Conservation (phyloP, 257 asterid species). For the Solanum ossicruentum region DNA sequence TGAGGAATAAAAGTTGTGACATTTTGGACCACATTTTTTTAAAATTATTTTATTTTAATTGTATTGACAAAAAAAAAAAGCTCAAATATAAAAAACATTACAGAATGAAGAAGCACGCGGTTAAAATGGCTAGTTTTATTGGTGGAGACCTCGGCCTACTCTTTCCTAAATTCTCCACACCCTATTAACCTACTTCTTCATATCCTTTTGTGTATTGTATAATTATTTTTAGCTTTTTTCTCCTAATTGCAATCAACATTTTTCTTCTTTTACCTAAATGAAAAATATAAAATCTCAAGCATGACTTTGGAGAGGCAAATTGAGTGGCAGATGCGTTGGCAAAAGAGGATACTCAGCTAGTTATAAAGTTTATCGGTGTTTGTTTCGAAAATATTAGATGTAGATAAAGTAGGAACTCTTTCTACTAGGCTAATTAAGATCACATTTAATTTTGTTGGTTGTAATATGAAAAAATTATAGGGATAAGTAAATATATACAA, state of each 20-base stretch:
- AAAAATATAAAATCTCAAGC: neutral
- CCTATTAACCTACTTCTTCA: slow-evolving; percentile 8
- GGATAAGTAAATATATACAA: too few species aligned
- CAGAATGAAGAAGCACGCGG: slow-evolving; percentile 18
- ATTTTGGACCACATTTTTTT: neutral
- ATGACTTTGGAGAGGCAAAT: too few species aligned
- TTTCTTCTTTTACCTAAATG: neutral
- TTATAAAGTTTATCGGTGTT: too few species aligned
- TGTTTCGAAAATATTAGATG: too few species aligned
- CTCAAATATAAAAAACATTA: slow-evolving; percentile 8
- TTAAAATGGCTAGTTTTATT: neutral
- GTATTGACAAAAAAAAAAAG: neutral
- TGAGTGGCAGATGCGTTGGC: too few species aligned
- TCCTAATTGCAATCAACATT: neutral
- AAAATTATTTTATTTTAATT: neutral
- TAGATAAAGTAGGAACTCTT: too few species aligned
- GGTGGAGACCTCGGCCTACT: slow-evolving; percentile 19
- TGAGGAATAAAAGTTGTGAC: neutral
- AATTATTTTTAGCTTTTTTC: neutral
- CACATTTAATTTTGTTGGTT: too few species aligned
- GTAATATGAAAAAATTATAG: too few species aligned
- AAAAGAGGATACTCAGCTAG: too few species aligned
- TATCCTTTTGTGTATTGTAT: neutral
- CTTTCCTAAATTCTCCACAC: slow-evolving; percentile 13
- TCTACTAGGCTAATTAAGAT: too few species aligned